phyloP scores from a whole-genome alignment of 345 rosid genomes.

The rapeseed (Brassica napus) region Da-Ae NC_063451.1:47337001-47337500 shows the following conservation, averaged over 20 bases:
- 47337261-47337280: slow-evolving; percentile 15
- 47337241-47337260: background rate
- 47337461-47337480: background rate
- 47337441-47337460: slow-evolving; percentile 10
- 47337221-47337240: slow-evolving; percentile 13
- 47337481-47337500: slow-evolving; percentile 12
- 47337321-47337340: slow-evolving; percentile 3
- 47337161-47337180: background rate
- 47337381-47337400: background rate
- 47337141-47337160: background rate
- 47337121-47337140: background rate
- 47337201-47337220: background rate
- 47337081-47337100: background rate
- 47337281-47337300: slow-evolving; percentile 5
- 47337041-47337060: background rate
- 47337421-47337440: background rate
- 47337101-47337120: background rate
- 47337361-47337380: background rate
- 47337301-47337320: background rate
- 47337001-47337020: background rate
- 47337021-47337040: too few species aligned
- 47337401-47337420: background rate
- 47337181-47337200: background rate
- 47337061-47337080: background rate
- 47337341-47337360: slow-evolving; percentile 19